Conservation (phyloP, 2,329 filamentous ascomycete species). For the Aureobasidium sp. region DNA sequence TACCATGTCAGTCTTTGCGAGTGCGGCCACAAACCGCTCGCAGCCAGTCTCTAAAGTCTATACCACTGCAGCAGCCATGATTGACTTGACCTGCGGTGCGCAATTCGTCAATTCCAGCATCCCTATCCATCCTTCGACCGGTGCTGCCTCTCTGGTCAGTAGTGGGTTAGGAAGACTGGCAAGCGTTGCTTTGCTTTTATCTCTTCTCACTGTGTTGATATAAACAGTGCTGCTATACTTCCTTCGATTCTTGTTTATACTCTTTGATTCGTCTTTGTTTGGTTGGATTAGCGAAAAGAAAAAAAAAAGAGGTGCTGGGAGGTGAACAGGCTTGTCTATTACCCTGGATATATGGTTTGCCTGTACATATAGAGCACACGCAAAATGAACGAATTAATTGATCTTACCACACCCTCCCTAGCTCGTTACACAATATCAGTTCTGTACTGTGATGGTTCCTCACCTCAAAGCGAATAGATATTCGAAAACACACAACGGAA, state of each 20-base stretch:
- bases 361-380: too few relatives aligned
- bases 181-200: neutral
- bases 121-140: neutral
- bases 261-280: neutral
- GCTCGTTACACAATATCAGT: too few relatives aligned
- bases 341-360: too few relatives aligned
- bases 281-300: neutral
- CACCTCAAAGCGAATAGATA: too few relatives aligned
- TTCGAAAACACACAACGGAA: too few relatives aligned
- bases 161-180: neutral
- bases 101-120: neutral
- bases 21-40: conserved; percentile 55
- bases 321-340: too few relatives aligned
- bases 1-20: conserved; percentile 73
- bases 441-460: too few relatives aligned
- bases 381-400: too few relatives aligned
- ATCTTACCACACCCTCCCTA: too few relatives aligned
- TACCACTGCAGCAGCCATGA: conserved; percentile 56
- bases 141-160: neutral
- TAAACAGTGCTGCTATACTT: neutral
- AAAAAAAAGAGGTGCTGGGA: too few relatives aligned
- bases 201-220: neutral
- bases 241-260: neutral
- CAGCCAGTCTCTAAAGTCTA: conserved; percentile 65
- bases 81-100: conserved; percentile 56